These are phyloP conservation scores for Ceratocystis variospora DNA, from an alignment of 2,329 filamentous ascomycete species.

Conservation along the genomic window DNA sequence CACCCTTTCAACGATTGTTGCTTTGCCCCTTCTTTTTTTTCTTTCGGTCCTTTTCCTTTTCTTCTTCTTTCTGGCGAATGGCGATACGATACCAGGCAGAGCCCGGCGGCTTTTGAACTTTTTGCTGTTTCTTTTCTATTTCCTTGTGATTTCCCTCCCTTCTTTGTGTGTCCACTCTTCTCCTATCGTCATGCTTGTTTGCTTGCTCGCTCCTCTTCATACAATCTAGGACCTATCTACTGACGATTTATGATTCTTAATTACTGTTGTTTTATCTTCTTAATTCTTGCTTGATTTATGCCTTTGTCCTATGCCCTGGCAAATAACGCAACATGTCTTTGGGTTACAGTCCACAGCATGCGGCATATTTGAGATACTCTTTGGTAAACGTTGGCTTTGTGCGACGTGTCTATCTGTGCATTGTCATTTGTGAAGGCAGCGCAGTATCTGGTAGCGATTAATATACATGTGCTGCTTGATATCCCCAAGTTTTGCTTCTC, in stretches of 20 bases:
- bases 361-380: background rate
- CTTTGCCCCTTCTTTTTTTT: background rate
- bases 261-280: background rate
- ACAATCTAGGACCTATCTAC: constrained; percentile 1
- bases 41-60: background rate
- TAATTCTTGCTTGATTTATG: too few relatives aligned
- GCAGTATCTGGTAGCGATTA: too few relatives aligned
- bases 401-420: background rate
- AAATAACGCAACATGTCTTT: background rate
- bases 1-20: background rate
- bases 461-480: too few relatives aligned
- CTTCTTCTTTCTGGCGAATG: constrained; percentile 12
- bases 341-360: background rate
- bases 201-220: background rate
- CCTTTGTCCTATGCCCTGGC: background rate
- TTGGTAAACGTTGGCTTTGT: background rate
- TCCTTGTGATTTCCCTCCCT: too few relatives aligned
- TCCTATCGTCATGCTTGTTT: background rate
- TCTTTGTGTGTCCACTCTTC: background rate
- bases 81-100: constrained; percentile 19
- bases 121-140: constrained; percentile 7
- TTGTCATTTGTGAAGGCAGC: background rate
- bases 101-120: constrained; percentile 9
- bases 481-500: too few relatives aligned
- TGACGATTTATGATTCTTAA: constrained; percentile 8